A percentile compares a stretch with the other conserved stretches of the same genome.
These are phyloP conservation scores for Apiotrichum veenhuisii DNA, from an alignment of 1,284 basidiomycete genomes.

Conservation along the genomic window DNA sequence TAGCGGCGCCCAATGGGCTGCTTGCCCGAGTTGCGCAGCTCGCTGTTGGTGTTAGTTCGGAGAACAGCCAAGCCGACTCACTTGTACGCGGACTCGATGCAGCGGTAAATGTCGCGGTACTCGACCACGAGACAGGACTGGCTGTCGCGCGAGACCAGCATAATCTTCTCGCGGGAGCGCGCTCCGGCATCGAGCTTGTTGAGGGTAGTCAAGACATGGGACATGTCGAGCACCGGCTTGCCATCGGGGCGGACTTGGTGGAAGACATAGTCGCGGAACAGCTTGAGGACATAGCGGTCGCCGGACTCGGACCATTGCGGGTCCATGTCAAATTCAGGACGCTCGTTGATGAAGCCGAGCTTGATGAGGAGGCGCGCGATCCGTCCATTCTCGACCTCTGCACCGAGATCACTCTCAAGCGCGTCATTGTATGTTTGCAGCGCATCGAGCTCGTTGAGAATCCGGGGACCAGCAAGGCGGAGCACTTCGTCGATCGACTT, in stretches of 20 bases:
- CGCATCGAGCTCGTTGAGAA: conserved; percentile 79
- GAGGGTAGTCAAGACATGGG: conserved; percentile 82
- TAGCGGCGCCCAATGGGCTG: conserved; percentile 1
- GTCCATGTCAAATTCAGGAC: conserved; percentile 94
- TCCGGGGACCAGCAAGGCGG: conserved; percentile 68
- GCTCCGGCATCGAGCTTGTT: conserved; percentile 59
- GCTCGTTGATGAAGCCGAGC: conserved; percentile 96
- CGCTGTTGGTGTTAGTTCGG: conserved; percentile 1
- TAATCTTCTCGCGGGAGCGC: conserved; percentile 82
- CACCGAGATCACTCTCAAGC: conserved; percentile 76
- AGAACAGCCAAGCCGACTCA: conserved; percentile 30
- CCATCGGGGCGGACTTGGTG: conserved; percentile 92
- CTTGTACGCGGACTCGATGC: conserved; percentile 74
- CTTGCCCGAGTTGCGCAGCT: conserved; percentile 14
- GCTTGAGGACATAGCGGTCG: conserved; percentile 94
- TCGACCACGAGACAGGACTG: conserved; percentile 94
- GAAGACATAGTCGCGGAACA: conserved; percentile 98
- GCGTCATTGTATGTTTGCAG: conserved; percentile 74
- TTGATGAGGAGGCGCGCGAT: conserved; percentile 89
- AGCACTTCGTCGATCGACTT: conserved; percentile 75
- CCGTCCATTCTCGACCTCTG: conserved; percentile 94
- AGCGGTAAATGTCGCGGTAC: conserved; percentile 86
- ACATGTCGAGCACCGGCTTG: conserved; percentile 82
- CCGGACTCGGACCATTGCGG: conserved; percentile 97
- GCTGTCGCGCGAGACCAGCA: conserved; percentile 78